Conservation (phyloP, 2,329 filamentous ascomycete genomes). For the Colletotrichum sp. region DNA sequence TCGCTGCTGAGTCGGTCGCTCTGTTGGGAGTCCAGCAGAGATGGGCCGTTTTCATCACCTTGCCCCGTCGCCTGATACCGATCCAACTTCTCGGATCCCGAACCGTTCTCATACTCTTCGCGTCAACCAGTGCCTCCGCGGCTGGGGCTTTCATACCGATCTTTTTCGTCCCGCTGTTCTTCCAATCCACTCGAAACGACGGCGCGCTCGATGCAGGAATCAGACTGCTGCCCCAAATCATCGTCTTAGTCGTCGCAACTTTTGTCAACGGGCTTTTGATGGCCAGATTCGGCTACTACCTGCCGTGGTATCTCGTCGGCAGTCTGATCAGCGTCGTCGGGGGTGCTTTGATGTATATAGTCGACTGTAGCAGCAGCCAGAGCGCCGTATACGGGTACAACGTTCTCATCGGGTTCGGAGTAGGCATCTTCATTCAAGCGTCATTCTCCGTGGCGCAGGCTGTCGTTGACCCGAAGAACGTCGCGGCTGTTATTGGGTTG, state of each 20-base stretch:
- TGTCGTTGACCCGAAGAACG: slow-evolving; percentile 29
- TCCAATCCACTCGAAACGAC: not conserved
- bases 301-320: not conserved
- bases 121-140: not conserved
- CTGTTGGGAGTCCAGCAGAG: not conserved
- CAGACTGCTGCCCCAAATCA: not conserved
- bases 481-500: slow-evolving; percentile 36
- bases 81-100: not conserved
- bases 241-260: not conserved
- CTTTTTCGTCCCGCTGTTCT: not conserved
- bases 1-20: slow-evolving; percentile 37
- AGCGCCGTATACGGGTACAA: not conserved
- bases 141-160: not conserved
- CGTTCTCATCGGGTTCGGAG: slow-evolving; percentile 38
- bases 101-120: not conserved
- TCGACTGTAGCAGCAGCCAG: not conserved
- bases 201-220: not conserved
- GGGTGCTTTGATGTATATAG: not conserved
- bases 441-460: slow-evolving; percentile 38
- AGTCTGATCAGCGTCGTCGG: not conserved
- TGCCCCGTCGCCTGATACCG: not conserved
- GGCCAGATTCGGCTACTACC: not conserved
- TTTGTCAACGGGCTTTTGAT: not conserved
- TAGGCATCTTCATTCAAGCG: slow-evolving; percentile 35
- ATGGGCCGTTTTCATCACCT: slow-evolving; percentile 19